phyloP scores from a whole-genome alignment of 2,329 filamentous ascomycete species.

The Talaromyces albobiverticillius region DNA sequence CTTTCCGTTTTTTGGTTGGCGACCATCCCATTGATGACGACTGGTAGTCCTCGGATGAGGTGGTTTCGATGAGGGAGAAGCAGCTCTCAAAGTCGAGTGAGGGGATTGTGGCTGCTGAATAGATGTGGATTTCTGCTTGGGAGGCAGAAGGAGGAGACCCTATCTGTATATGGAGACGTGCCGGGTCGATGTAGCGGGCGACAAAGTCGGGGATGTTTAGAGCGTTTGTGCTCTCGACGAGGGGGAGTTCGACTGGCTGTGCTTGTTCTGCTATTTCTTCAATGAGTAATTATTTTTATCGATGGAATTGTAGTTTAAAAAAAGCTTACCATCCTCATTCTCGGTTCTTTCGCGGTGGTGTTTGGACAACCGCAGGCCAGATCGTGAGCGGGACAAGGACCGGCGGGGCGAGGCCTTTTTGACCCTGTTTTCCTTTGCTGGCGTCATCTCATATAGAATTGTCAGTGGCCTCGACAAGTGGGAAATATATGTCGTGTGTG shows the following conservation, averaged over 20 bases:
- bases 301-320: no score
- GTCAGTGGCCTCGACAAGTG: no score
- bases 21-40: slow-evolving; percentile 56
- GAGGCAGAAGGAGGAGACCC: no score
- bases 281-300: no score
- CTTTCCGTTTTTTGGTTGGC: slow-evolving; percentile 49
- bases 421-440: neutral
- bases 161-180: slow-evolving; percentile 12
- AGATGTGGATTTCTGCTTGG: slow-evolving; percentile 27
- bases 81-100: slow-evolving; percentile 47
- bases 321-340: slow-evolving; percentile 3
- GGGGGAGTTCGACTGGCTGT: slow-evolving; percentile 16
- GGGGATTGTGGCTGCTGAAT: slow-evolving; percentile 37
- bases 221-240: slow-evolving; percentile 44
- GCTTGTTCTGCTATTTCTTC: neutral
- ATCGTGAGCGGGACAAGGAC: slow-evolving; percentile 11
- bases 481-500: no score
- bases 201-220: slow-evolving; percentile 40
- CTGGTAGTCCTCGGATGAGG: slow-evolving; percentile 53
- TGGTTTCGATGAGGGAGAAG: slow-evolving; percentile 52
- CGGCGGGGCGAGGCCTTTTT: slow-evolving; percentile 1
- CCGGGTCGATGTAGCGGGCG: slow-evolving; percentile 16
- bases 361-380: slow-evolving; percentile 10
- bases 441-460: neutral
- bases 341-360: slow-evolving; percentile 12